A percentile compares a stretch with the other conserved stretches of the same genome.
Evolutionary conservation across 345 rosid genomes (phyloP).

Genomic region (Eutrema heterophyllum): DNA sequence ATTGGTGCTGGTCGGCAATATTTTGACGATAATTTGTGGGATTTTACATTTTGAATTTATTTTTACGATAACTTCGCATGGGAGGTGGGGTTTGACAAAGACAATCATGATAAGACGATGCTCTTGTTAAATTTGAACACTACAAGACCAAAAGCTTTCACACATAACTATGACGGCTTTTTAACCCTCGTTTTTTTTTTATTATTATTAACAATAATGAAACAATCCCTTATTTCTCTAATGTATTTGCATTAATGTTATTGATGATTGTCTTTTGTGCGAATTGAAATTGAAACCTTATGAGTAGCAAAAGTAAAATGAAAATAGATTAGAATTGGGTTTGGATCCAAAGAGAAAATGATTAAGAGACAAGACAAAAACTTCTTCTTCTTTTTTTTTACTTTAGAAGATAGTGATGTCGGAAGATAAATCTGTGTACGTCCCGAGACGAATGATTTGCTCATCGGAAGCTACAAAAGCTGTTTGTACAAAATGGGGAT

Average conservation of each 20-base stretch:
- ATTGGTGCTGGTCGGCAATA: constrained; percentile 8
- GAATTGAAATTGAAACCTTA: neutral
- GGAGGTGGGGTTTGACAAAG: constrained; percentile 16
- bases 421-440: constrained; percentile 34
- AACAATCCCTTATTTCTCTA: neutral
- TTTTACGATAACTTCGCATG: constrained; percentile 13
- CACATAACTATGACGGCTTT: constrained; percentile 28
- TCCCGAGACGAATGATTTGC: constrained; percentile 36
- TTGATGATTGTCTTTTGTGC: neutral
- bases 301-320: constrained; percentile 14
- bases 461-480: constrained; percentile 34
- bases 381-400: constrained; percentile 8
- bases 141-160: constrained; percentile 25
- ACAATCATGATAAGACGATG: constrained; percentile 28
- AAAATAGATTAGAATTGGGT: neutral
- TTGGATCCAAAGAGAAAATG: constrained; percentile 29
- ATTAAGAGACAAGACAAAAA: constrained; percentile 31
- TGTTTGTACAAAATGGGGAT: constrained; percentile 32
- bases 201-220: neutral
- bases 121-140: constrained; percentile 26
- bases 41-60: neutral
- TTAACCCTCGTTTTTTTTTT: neutral
- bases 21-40: neutral
- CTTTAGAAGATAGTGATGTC: constrained; percentile 36
- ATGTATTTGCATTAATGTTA: neutral